Percentiles rank a stretch among this genome's conserved stretches.
Evolutionary conservation across 2,329 filamentous ascomycete genomes (phyloP).

Genomic region (Fusarium hostae): DNA sequence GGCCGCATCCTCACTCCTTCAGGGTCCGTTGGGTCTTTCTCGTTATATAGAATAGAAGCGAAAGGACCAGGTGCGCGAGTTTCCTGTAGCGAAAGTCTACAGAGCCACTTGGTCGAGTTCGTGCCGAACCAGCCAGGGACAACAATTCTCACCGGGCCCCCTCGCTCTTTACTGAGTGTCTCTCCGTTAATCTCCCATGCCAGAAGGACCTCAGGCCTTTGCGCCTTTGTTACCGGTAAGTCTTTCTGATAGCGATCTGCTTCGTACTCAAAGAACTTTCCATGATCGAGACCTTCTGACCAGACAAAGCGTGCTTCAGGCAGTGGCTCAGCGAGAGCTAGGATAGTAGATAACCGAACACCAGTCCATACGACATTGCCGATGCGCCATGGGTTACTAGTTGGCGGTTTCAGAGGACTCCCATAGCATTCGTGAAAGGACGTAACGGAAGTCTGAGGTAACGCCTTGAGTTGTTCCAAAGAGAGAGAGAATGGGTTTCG

Average conservation of each 20-base stretch:
- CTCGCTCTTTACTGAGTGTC: conserved; percentile 1
- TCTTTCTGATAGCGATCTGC: conserved; percentile 23
- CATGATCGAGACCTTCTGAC: conserved; percentile 13
- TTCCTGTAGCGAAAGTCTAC: not conserved
- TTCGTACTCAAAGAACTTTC: conserved; percentile 1
- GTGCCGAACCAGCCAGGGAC: conserved; percentile 25
- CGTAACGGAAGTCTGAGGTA: not conserved
- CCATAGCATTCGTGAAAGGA: conserved; percentile 26
- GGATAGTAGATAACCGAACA: not conserved
- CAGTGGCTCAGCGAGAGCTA: not conserved
- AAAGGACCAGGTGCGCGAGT: conserved; percentile 4
- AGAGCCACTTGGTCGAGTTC: conserved; percentile 24
- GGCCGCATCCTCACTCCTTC: not conserved
- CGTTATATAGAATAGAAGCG: conserved; percentile 5
- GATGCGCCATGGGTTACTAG: not conserved
- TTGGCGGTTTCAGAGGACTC: conserved; percentile 4
- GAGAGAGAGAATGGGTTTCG: not conserved
- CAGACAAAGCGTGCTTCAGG: conserved; percentile 5
- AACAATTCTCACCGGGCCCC: conserved; percentile 12
- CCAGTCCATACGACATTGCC: conserved; percentile 17
- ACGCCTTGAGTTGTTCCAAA: not conserved
- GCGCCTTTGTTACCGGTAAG: not conserved
- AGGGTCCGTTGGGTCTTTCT: not conserved
- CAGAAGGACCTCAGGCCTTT: not conserved
- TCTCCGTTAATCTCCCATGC: not conserved